Conservation (phyloP, 2,329 filamentous ascomycete species). For the Neophaeococcomyces aloes region DNA sequence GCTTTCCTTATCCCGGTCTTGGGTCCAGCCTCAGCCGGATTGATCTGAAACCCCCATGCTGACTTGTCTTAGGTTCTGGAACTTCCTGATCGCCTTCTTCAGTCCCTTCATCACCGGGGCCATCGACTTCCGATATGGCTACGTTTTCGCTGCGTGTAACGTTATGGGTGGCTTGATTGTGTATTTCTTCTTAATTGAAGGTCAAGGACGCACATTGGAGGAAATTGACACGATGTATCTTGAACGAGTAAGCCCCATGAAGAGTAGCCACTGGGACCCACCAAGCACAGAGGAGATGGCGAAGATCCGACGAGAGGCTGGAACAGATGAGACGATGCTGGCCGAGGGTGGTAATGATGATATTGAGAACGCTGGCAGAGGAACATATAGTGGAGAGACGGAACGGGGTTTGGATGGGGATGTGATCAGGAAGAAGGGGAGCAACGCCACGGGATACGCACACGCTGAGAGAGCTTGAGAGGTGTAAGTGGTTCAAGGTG, state of each 20-base stretch:
- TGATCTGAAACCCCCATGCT: neutral
- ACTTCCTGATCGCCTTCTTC: slow-evolving; percentile 68
- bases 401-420: slow-evolving; percentile 4
- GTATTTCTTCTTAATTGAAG: slow-evolving; percentile 69
- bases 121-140: slow-evolving; percentile 67
- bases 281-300: slow-evolving; percentile 19
- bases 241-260: slow-evolving; percentile 50
- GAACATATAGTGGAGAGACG: slow-evolving; percentile 9
- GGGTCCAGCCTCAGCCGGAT: slow-evolving; percentile 34
- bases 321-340: slow-evolving; percentile 12
- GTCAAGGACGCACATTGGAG: slow-evolving; percentile 55
- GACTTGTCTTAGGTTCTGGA: slow-evolving; percentile 32
- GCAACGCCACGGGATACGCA: neutral
- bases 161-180: slow-evolving; percentile 54
- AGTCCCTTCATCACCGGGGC: slow-evolving; percentile 64
- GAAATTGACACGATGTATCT: slow-evolving; percentile 73
- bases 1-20: neutral
- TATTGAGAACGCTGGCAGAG: slow-evolving; percentile 8
- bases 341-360: slow-evolving; percentile 3
- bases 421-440: neutral
- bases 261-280: slow-evolving; percentile 12
- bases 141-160: slow-evolving; percentile 66
- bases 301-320: slow-evolving; percentile 17
- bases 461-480: neutral
- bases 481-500: too few species aligned